Evolutionary conservation across 176 grass and related monocot genomes (phyloP).

Genomic region (Cenchrus fungigraminus): DNA sequence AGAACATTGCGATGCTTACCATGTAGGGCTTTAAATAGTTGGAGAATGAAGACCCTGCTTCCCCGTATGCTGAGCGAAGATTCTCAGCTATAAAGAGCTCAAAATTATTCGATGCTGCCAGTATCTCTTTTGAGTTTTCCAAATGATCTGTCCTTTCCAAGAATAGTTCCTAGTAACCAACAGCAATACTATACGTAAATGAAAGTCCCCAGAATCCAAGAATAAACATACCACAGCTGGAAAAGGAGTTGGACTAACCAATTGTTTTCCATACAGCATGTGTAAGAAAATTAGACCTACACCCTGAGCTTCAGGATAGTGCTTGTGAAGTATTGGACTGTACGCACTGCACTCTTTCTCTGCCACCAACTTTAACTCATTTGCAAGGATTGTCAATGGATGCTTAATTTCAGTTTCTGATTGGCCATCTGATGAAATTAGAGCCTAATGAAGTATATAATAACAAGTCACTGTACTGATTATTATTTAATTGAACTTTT

Average conservation of each 20-base stretch:
- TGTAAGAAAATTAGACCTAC: slow-evolving; percentile 69
- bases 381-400: slow-evolving; percentile 67
- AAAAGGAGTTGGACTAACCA: slow-evolving; percentile 61
- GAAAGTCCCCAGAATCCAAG: slow-evolving; percentile 15
- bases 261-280: slow-evolving; percentile 69
- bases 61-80: slow-evolving; percentile 52
- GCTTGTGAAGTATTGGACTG: slow-evolving; percentile 59
- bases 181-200: slow-evolving; percentile 48
- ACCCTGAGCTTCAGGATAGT: slow-evolving; percentile 74
- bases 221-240: slow-evolving; percentile 24
- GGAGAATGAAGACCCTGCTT: slow-evolving; percentile 46
- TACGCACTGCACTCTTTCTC: slow-evolving; percentile 73
- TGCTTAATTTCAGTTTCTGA: slow-evolving; percentile 59
- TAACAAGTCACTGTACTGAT: slow-evolving; percentile 5
- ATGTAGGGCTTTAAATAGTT: slow-evolving; percentile 73
- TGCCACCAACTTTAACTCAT: slow-evolving; percentile 65
- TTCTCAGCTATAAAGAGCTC: slow-evolving; percentile 76
- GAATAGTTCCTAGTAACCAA: slow-evolving; percentile 64
- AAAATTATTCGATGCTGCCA: slow-evolving; percentile 67
- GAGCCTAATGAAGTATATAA: slow-evolving; percentile 53
- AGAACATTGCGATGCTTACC: slow-evolving; percentile 49
- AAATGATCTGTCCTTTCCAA: slow-evolving; percentile 55
- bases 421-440: slow-evolving; percentile 47
- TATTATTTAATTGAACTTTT: slow-evolving; percentile 18
- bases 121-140: slow-evolving; percentile 60